Evolutionary conservation across 805 yeast genomes (phyloP).

Genomic region (Barnettozyma botsteinii): DNA sequence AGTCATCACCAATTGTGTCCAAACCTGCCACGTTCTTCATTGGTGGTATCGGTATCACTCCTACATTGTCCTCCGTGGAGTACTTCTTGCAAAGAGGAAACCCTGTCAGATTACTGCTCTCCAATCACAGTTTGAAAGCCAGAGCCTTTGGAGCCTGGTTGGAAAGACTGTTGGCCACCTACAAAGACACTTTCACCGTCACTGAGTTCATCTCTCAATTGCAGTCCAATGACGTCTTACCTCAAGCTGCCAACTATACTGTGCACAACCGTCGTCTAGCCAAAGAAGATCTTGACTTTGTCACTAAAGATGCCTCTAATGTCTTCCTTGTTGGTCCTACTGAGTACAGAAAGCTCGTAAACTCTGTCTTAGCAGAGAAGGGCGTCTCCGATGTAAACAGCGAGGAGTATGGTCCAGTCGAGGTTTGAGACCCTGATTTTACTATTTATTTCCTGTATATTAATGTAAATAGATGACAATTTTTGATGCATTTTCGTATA

Average conservation of each 20-base stretch:
- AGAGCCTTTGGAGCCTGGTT: constrained; percentile 16
- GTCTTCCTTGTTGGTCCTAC: constrained; percentile 23
- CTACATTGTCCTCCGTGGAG: constrained; percentile 49
- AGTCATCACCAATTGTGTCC: constrained; percentile 15
- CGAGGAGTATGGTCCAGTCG: constrained; percentile 24
- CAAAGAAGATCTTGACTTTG: constrained; percentile 4
- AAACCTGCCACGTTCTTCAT: constrained; percentile 39
- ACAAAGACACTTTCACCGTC: constrained; percentile 9
- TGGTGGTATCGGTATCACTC: constrained; percentile 69
- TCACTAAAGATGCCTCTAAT: constrained; percentile 6
- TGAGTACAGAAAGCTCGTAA: constrained; percentile 14
- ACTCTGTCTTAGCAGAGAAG: background rate
- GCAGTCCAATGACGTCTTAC: background rate
- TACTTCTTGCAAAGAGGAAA: constrained; percentile 16
- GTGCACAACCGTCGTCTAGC: constrained; percentile 7
- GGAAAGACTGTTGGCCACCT: constrained; percentile 8
- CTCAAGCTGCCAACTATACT: constrained; percentile 6
- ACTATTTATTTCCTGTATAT: background rate
- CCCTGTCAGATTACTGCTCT: constrained; percentile 12
- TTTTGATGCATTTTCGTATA: too few species aligned
- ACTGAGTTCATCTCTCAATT: constrained; percentile 13
- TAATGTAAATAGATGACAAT: too few species aligned
- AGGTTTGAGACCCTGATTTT: constrained; percentile 3
- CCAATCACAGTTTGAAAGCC: constrained; percentile 10
- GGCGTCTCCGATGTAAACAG: constrained; percentile 16